Base-by-base conservation (phyloP, 352 stramenopile genomes). In the Phytophthora multivora region DNA sequence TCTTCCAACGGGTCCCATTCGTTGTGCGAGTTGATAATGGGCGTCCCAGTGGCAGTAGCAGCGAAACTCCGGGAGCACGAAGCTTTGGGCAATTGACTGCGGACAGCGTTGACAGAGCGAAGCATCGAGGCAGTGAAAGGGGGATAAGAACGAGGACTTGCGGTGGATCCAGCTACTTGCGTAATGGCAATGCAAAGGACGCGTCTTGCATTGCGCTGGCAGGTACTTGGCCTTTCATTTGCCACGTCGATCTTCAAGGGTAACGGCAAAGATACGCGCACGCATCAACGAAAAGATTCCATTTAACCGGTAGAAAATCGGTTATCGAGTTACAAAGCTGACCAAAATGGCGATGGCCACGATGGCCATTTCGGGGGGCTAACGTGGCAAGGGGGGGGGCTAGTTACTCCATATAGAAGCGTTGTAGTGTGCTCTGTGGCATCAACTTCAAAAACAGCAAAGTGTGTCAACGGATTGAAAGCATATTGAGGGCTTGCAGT, bases 1-100 rank as follows among this genome's bases (percentile, higher is more conserved):
- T 97, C 89, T 66, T 97, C 89, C 19, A 97, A 74, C 35, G 89
- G 87, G 47, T 97, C 89, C 85, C 88, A 96, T 62, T 97, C 89
- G 51, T 93, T 97, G 78, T 96, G 86, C 31, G 87, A 96, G 77
- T 97, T 97, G 51, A 97, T 85, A 31, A 89, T 82, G 16, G 79
- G 82, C 39, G 76, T 88, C 13, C 59, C 70, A 5, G 66, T 66
- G 15, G 70, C 65, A 9, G 71, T 61, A 10, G 61, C 55, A 30
- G 50, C 49, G 50, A 73, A 66, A 19, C 23, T 25, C 4, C 65
- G 40, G 7, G 59, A 52, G 41, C 51, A 13, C 28, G 43, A 33
- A 16, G 38, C 15, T 19, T 64, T 68, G n/a, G 54, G 39, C 9
- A 59, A n/a, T 16, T 41, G 47, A 23, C n/a, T 7, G 30, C 57